Conservation (phyloP, 176 grass and related monocot species). For the Oropetium thomaeum region DNA sequence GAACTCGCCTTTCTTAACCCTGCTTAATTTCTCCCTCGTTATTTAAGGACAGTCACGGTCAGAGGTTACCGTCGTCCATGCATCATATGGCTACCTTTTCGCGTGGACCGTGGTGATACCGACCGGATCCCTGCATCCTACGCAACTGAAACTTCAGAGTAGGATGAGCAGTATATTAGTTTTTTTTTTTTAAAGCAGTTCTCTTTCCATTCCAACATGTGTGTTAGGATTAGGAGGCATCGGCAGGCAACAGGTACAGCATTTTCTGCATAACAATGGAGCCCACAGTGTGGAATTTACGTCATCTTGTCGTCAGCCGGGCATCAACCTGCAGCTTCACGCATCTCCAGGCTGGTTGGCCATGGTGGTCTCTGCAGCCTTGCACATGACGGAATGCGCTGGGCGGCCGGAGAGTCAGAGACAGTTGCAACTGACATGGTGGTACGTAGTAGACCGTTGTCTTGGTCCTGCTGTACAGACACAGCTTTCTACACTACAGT, state of each 20-base stretch:
- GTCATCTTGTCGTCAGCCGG: constrained; percentile 33
- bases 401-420: constrained; percentile 7
- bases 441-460: background rate
- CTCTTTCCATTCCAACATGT: too few relatives aligned
- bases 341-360: background rate
- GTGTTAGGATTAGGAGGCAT: background rate
- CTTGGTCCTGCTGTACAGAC: background rate
- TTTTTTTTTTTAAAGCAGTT: too few relatives aligned
- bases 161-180: too few relatives aligned
- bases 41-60: constrained; percentile 20
- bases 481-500: background rate
- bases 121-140: constrained; percentile 17
- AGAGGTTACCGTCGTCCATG: background rate
- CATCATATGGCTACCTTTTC: background rate
- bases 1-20: constrained; percentile 28
- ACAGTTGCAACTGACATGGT: constrained; percentile 1
- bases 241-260: background rate
- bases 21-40: constrained; percentile 9
- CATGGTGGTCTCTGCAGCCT: background rate
- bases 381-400: too few relatives aligned
- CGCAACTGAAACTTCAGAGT: constrained; percentile 2
- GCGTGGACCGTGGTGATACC: background rate
- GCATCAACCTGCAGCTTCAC: background rate
- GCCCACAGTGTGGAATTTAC: background rate
- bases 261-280: background rate